Evolutionary conservation across 2,329 filamentous ascomycete genomes (phyloP), one percentile per base, ranked within the genome.

Genomic region (Penicillium sp.): DNA sequence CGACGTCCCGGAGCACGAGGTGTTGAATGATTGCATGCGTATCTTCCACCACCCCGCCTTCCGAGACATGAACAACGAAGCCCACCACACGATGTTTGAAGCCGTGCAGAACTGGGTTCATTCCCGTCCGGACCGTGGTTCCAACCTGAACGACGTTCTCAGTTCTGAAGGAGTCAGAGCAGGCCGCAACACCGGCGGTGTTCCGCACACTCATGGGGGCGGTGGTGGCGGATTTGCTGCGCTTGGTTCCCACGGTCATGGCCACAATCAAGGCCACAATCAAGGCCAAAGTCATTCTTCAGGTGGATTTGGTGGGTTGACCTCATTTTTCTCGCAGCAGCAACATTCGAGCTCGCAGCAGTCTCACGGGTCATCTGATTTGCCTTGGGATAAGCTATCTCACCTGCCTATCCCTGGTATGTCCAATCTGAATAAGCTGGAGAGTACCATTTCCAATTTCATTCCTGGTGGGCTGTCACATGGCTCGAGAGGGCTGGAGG

Each of bases 31-130:
- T 63, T 85, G 95, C 40, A 77, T 92, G 45, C 84, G 85, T 23
- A 86, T 90, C 11, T 96, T 97, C 77, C 94, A 99, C 72, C 94
- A 99, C 70, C 94, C 94, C 1, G 89, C 89, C 6, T 79, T 91
- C 27, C 87, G 93, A 23, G 84, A 94, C 64, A 86, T 89, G 52
- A 79, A 81, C 53, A 78, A 89, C 54, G 89, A 96, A 70, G 86
- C 94, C 26, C 94, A 97, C 62, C 83, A 85, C 43, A 86, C 87
- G 50, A 99, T 99, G 94, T 97, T 90, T 76, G 82, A 86, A 52
- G 90, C 89, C 0, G 91, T 99, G 2, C 84, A 89, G 66, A 81
- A 83, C 56, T 99, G 93, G 93, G 87, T 85, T 0, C 82, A 90
- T 48, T 83, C 86, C 62, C 82, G 87, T 54, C 80, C 85, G 3